Base-by-base conservation (phyloP, 495 filamentous ascomycete genomes). In the Penicillium fimorum region DNA sequence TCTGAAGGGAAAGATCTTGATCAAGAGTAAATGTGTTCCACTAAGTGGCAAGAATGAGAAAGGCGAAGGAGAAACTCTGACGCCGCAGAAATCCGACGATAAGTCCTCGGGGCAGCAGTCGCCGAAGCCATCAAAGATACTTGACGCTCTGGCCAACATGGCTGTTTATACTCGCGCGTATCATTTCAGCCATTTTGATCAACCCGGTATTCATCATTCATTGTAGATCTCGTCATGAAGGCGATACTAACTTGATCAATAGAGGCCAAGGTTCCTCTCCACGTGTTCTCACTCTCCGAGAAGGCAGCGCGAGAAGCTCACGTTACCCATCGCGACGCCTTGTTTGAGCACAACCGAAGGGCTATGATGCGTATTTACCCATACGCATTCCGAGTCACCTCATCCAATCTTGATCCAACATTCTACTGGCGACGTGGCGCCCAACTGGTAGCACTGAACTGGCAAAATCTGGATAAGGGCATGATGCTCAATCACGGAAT, bases 401-500 rank as follows among this genome's bases (percentile, higher is more conserved):
- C 90, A 4, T 91, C 90, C 1, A 97, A 96, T 63, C 80, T 91
- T 10, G 89, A 96, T 61, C 92, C 93, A 1, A 79, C 82, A 1
- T 75, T 84, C 32, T 92, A 91, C 76, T 97, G 93, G 93, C 78
- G 89, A 3, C 86, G 89, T 56, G 93, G 93, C 10, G 88, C 94
- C 4, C 93, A 97, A 73, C 86, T 96, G 43, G 91, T 95, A 0
- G 93, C 93, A 2, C 77, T 97, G 40, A 97, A 97, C 71, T 97
- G 93, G 92, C 93, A 97, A 63, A 87, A 85, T 52, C 84, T 85
- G 64, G 93, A 97, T 64, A 85, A 87, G 54, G 92, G 90, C 12
- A 95, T 91, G 88, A 97, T 97, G 93, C 81, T 96, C 1, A 96
- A 96, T 64, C 84, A 91, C 63, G 93, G 83, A 54, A 93, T 97